Conservation (phyloP, 2,329 filamentous ascomycete species). For the Didymella sp. region DNA sequence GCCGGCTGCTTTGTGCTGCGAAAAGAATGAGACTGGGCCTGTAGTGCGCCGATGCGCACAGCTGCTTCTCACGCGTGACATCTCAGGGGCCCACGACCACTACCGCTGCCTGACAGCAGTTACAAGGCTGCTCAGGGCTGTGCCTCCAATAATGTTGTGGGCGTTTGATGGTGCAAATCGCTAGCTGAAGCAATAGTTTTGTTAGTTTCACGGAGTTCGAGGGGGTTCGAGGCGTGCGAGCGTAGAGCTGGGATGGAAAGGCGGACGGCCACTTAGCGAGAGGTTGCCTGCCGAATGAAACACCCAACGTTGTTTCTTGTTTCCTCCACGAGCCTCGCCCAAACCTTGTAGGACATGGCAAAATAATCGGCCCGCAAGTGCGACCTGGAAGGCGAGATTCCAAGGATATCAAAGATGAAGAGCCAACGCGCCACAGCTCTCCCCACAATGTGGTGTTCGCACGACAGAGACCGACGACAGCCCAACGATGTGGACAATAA, state of each 20-base stretch:
- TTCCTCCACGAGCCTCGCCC: background rate
- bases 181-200: slow-evolving; percentile 19
- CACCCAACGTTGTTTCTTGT: background rate
- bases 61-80: background rate
- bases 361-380: background rate
- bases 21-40: background rate
- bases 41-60: background rate
- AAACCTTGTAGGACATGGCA: background rate
- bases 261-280: slow-evolving; percentile 1
- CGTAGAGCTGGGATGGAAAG: background rate
- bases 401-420: background rate
- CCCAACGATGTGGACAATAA: background rate
- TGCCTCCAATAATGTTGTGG: slow-evolving; percentile 2
- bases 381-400: background rate
- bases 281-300: slow-evolving; percentile 6
- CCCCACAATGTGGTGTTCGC: background rate
- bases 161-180: slow-evolving; percentile 1
- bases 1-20: background rate
- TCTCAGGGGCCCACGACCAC: background rate
- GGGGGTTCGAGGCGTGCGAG: slow-evolving; percentile 1
- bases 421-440: background rate
- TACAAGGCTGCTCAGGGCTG: slow-evolving; percentile 1
- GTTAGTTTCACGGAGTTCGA: slow-evolving; percentile 1
- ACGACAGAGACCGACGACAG: background rate
- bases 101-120: slow-evolving; percentile 2